Base-by-base conservation (phyloP, 2,329 filamentous ascomycete species). In the Chaetothyriales sp. region DNA sequence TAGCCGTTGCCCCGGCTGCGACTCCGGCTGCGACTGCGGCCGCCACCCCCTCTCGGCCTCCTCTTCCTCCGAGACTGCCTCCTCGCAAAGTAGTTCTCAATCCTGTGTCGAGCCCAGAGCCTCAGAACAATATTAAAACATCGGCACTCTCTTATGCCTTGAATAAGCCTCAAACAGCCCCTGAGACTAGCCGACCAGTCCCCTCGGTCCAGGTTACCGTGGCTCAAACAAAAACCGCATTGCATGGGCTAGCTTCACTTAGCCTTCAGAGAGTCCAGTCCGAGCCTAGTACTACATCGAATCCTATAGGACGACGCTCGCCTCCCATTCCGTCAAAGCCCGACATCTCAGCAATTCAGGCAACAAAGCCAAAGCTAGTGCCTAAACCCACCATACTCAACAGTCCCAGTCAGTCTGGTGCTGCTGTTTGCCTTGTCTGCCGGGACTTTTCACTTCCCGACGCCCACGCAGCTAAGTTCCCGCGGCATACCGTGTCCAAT, bases 361-460 rank as follows among this genome's bases (percentile, higher is more conserved):
- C 74, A 5, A 73, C 71, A 1, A 76, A 77, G 55, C 74, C 74
- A 15, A 58, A 55, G 43, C 44, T 50, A 36, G 10, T 39, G 10
- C 32, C 32, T 12, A 39, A 39, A 39, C 10, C 32, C 9, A 19
- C n/a, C 18, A 5, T 15, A 2, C 32, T 39, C 32, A 18, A 26
- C 12, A 43, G 12, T 56, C 19, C 25, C 53, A 12, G 59, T 55
- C 50, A 54, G 48, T 64, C 42, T 53, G 44, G 19, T 28, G 43
- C 47, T 5, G n/a, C 46, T 32, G 62, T 61, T n/a, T 96, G 92
- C 64, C 73, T 95, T 49, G 71, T 80, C 52, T 96, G 92, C 64
- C 80, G 89, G 57, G 89, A 96, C 68, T 96, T 93, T 66, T 88
- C 86, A 5, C 80, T 69, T 0, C 83, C 87, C 0, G 92, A 96